A percentile compares a stretch with the other conserved stretches of the same genome.
Evolutionary conservation across 2,329 filamentous ascomycete species (phyloP).

Genomic region (Hymenotorrendiella dingleyae): DNA sequence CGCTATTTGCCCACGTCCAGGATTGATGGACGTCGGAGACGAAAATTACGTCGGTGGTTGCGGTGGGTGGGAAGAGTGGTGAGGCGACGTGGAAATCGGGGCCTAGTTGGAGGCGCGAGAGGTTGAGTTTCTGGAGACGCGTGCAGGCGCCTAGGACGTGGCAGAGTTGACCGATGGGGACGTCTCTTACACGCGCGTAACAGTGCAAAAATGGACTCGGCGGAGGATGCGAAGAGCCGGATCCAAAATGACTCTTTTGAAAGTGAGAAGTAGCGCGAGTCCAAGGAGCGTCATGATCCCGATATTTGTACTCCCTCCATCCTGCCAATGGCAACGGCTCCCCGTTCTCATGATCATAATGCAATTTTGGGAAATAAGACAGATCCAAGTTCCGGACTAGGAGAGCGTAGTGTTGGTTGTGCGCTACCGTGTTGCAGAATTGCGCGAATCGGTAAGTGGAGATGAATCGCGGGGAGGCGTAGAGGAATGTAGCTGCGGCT

Average conservation of each 20-base stretch:
- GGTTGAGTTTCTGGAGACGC: conserved; percentile 15
- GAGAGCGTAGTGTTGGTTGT: conserved; percentile 13
- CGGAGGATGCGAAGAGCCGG: conserved; percentile 12
- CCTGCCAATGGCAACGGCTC: conserved; percentile 9
- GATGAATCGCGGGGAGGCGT: conserved; percentile 16
- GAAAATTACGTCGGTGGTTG: conserved; percentile 1
- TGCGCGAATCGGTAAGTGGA: conserved; percentile 24
- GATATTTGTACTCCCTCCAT: conserved; percentile 24
- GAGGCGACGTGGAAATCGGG: conserved; percentile 13
- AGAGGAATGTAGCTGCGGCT: conserved; percentile 15
- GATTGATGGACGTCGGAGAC: conserved; percentile 11
- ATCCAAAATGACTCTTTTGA: background rate
- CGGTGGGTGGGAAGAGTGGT: background rate
- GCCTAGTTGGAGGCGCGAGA: conserved; percentile 16
- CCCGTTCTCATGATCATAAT: background rate
- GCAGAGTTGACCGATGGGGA: conserved; percentile 20
- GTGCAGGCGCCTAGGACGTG: conserved; percentile 21
- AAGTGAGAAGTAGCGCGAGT: background rate
- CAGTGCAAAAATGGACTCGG: conserved; percentile 17
- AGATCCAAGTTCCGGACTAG: conserved; percentile 20
- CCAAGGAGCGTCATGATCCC: conserved; percentile 13
- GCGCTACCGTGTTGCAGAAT: conserved; percentile 16
- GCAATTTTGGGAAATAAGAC: conserved; percentile 10
- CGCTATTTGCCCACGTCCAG: conserved; percentile 10
- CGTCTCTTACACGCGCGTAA: conserved; percentile 13